A percentile compares a stretch with the other conserved stretches of the same genome.
Conservation (phyloP, 192 early-diverging fungal species). For the Thamnidium elegans region DNA sequence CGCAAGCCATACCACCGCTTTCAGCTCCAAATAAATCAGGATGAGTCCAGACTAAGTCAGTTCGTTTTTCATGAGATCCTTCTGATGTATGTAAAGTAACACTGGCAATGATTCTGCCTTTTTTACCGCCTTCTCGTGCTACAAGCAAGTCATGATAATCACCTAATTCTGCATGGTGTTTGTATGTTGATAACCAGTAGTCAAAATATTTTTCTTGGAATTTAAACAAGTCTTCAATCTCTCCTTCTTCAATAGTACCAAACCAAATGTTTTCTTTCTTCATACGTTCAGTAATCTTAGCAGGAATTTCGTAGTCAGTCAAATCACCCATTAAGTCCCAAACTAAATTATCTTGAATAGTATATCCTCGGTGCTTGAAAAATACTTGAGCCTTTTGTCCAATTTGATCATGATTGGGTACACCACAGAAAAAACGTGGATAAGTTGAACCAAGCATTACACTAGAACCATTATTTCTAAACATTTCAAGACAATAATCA, state of each 20-base stretch:
- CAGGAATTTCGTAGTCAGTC: constrained; percentile 27
- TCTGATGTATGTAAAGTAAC: constrained; percentile 21
- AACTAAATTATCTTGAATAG: constrained; percentile 10
- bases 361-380: constrained; percentile 34
- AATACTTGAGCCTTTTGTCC: constrained; percentile 19
- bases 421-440: constrained; percentile 38
- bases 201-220: constrained; percentile 34
- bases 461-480: constrained; percentile 4
- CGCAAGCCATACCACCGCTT: constrained; percentile 41
- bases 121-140: constrained; percentile 18
- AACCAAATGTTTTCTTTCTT: constrained; percentile 31
- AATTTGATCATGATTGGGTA: constrained; percentile 25
- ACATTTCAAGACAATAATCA: constrained; percentile 4
- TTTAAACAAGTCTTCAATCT: constrained; percentile 21
- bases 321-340: constrained; percentile 30
- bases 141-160: constrained; percentile 38
- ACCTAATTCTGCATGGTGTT: constrained; percentile 33
- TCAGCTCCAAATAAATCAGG: constrained; percentile 20
- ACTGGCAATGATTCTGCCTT: constrained; percentile 28
- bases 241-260: constrained; percentile 19
- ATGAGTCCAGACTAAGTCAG: constrained; percentile 29
- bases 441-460: constrained; percentile 30
- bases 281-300: constrained; percentile 25
- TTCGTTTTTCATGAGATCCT: constrained; percentile 25
- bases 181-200: constrained; percentile 36